Conservation (phyloP, 768 basidiomycete species). For the Trametes punicea region DNA sequence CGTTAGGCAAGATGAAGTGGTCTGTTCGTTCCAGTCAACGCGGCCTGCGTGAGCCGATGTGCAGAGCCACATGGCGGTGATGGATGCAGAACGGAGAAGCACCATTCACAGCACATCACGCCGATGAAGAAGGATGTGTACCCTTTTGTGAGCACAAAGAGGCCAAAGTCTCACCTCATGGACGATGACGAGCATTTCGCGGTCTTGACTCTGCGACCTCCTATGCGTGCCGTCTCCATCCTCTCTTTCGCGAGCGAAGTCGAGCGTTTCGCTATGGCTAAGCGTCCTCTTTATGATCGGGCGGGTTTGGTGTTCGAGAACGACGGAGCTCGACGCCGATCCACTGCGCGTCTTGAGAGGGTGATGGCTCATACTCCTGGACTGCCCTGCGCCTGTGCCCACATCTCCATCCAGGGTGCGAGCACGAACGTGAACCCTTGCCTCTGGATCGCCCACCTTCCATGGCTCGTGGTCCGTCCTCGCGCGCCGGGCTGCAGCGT, state of each 20-base stretch:
- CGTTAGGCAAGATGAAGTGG: no score
- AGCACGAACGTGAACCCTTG: conserved; percentile 22
- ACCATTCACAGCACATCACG: no score
- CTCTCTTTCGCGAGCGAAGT: background rate
- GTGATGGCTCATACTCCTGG: conserved; percentile 18
- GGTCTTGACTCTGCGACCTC: conserved; percentile 8
- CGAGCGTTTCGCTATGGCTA: conserved; percentile 10
- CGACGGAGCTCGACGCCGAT: conserved; percentile 11
- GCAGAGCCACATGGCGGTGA: no score
- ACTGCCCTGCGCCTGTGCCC: conserved; percentile 9
- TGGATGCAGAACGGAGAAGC: no score
- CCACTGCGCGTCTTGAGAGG: conserved; percentile 14
- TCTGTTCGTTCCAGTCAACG: no score
- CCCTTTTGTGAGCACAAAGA: no score
- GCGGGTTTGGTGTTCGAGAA: conserved; percentile 14
- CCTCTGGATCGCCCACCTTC: background rate
- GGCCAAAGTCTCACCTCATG: conserved; percentile 60
- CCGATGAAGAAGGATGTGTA: no score
- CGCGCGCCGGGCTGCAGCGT: conserved; percentile 19
- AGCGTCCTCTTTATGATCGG: conserved; percentile 26
- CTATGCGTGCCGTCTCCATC: background rate
- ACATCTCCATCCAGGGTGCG: conserved; percentile 23
- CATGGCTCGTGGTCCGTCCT: conserved; percentile 26
- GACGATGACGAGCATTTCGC: conserved; percentile 54
- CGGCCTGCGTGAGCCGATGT: no score